Percentiles rank a stretch among this genome's conserved stretches.
Conservation (phyloP, 805 yeast genomes). For the Lachancea sp. region DNA sequence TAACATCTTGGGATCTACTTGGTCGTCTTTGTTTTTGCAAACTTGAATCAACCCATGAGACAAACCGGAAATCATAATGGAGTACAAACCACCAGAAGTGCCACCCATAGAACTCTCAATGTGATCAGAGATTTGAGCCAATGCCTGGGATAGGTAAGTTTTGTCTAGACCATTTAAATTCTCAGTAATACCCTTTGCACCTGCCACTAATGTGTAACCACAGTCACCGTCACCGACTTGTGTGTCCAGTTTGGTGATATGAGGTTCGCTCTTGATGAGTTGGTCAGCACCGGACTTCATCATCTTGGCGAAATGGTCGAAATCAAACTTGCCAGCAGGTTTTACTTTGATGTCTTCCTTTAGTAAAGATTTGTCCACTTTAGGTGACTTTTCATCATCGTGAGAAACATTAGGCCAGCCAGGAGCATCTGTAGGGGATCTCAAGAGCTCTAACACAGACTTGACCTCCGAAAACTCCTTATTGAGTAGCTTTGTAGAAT, state of each 20-base stretch:
- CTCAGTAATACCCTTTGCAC: conserved; percentile 64
- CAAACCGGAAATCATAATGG: conserved; percentile 75
- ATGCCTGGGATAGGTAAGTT: conserved; percentile 43
- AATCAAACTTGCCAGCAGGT: conserved; percentile 35
- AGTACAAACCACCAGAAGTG: conserved; percentile 89
- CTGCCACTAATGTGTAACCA: conserved; percentile 82
- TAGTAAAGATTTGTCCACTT: conserved; percentile 26
- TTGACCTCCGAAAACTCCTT: conserved; percentile 29
- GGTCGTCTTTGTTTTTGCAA: conserved; percentile 22
- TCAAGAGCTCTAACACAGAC: conserved; percentile 50
- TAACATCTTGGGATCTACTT: conserved; percentile 33
- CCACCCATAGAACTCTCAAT: conserved; percentile 96
- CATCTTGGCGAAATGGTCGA: conserved; percentile 30
- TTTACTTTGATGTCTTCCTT: conserved; percentile 30
- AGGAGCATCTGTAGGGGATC: conserved; percentile 68
- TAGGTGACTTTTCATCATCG: conserved; percentile 28
- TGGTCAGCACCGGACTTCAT: conserved; percentile 46
- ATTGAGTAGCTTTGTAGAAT: conserved; percentile 38
- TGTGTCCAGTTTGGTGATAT: conserved; percentile 78
- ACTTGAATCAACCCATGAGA: conserved; percentile 43
- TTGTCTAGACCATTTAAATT: conserved; percentile 42
- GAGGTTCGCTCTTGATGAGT: conserved; percentile 64
- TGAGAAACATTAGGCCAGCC: conserved; percentile 55
- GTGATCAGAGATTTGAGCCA: conserved; percentile 69
- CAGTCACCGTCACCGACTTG: conserved; percentile 97